Conservation (phyloP, 306 rosid species). For the Dalbergia cultrata region DNA sequence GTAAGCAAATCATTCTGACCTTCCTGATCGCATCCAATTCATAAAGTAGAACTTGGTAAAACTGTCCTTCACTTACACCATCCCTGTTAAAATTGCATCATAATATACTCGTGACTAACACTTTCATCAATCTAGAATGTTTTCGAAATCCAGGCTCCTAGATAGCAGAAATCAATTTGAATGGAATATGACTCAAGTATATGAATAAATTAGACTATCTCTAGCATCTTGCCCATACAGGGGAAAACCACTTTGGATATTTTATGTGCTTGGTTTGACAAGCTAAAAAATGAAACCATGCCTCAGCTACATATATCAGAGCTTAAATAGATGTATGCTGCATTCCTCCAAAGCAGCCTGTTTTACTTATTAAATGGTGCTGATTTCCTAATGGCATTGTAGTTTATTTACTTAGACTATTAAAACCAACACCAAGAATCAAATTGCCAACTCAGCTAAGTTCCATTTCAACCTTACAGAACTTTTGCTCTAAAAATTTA, state of each 20-base stretch:
- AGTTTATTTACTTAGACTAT: background rate
- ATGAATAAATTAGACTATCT: background rate
- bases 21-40: constrained; percentile 93
- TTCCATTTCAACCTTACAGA: constrained; percentile 15
- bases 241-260: background rate
- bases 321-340: too few relatives aligned
- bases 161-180: background rate
- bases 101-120: background rate
- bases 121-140: constrained; percentile 7
- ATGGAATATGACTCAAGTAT: background rate
- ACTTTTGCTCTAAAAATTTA: background rate
- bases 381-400: too few relatives aligned
- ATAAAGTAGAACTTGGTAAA: constrained; percentile 88
- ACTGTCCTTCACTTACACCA: constrained; percentile 96
- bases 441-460: background rate
- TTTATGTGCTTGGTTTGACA: too few relatives aligned
- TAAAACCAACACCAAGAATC: constrained; percentile 18
- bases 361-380: too few relatives aligned
- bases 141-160: background rate
- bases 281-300: too few relatives aligned
- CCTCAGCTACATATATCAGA: too few relatives aligned
- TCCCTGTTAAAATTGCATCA: constrained; percentile 67
- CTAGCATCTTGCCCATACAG: constrained; percentile 3
- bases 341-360: too few relatives aligned
- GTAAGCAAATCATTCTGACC: constrained; percentile 53